A percentile compares a stretch with the other conserved stretches of the same genome.
phyloP scores from a whole-genome alignment of 2,329 filamentous ascomycete species.

The Salinomyces thailandicus region DNA sequence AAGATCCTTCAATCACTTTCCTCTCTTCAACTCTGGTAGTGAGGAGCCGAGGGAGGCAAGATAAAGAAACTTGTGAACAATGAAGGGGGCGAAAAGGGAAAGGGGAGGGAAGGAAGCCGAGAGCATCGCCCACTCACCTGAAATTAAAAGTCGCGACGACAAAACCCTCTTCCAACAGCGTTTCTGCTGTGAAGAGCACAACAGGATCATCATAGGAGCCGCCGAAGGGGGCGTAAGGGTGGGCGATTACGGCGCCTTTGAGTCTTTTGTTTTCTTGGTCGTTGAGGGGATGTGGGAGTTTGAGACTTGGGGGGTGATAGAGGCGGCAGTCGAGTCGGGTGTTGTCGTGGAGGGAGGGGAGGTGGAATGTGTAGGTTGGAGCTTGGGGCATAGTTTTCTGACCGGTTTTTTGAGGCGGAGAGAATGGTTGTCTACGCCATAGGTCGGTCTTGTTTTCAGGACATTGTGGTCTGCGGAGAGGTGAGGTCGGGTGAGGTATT shows the following conservation, averaged over 20 bases:
- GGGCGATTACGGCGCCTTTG: conserved; percentile 59
- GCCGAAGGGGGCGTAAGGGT: conserved; percentile 83
- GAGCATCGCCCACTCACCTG: conserved; percentile 44
- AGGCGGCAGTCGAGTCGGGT: conserved; percentile 68
- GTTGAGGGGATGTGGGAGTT: neutral
- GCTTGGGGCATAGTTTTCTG: too few relatives aligned
- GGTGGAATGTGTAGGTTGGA: conserved; percentile 47
- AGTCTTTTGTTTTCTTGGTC: neutral
- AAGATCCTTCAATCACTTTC: too few relatives aligned
- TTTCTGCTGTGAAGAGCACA: conserved; percentile 53
- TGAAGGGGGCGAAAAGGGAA: too few relatives aligned
- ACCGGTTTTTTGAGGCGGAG: too few relatives aligned
- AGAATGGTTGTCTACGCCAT: too few relatives aligned
- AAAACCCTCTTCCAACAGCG: conserved; percentile 60
- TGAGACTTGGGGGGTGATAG: conserved; percentile 46
- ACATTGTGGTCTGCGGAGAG: too few relatives aligned
- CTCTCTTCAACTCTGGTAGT: too few relatives aligned
- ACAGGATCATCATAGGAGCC: conserved; percentile 76
- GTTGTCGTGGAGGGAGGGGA: conserved; percentile 77
- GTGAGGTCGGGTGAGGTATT: too few relatives aligned
- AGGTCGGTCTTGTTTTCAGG: too few relatives aligned
- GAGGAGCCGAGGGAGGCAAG: too few relatives aligned
- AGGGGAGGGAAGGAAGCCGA: neutral
- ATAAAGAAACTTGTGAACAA: too few relatives aligned
- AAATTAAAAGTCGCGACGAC: conserved; percentile 88